phyloP scores from a whole-genome alignment of 306 rosid species.

The Prunus padus region DNA sequence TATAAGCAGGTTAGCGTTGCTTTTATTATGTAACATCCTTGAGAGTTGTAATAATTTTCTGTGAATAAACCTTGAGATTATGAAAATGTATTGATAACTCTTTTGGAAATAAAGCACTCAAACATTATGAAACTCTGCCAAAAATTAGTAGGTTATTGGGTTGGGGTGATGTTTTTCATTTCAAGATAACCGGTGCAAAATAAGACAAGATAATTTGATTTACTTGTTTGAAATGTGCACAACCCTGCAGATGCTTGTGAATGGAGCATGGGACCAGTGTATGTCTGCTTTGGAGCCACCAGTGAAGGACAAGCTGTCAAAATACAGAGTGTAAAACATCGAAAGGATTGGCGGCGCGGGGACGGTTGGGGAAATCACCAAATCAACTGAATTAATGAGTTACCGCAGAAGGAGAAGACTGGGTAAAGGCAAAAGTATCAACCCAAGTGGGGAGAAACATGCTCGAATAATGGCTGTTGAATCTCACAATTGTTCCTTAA shows the following conservation, averaged over 20 bases:
- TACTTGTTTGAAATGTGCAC: not conserved
- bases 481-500: no score
- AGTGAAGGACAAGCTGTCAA: slow-evolving; percentile 80
- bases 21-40: slow-evolving; percentile 18
- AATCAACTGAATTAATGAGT: no score
- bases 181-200: not conserved
- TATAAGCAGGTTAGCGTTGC: slow-evolving; percentile 79
- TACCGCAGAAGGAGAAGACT: no score
- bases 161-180: not conserved
- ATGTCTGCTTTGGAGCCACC: slow-evolving; percentile 92
- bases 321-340: slow-evolving; percentile 88
- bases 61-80: not conserved
- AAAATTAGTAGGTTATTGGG: not conserved
- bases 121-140: not conserved
- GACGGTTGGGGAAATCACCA: no score
- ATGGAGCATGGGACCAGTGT: slow-evolving; percentile 99
- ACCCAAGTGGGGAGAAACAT: no score
- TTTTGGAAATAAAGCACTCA: not conserved
- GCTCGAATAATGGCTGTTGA: no score
- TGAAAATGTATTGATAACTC: not conserved
- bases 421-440: no score
- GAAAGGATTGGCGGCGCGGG: no score
- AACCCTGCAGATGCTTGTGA: slow-evolving; percentile 72
- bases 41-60: not conserved
- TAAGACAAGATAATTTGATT: slow-evolving; percentile 6